Evolutionary conservation across 495 filamentous ascomycete species (phyloP), one percentile per base, ranked within the genome.

Genomic region (Podospora bellae-mahoneyi): DNA sequence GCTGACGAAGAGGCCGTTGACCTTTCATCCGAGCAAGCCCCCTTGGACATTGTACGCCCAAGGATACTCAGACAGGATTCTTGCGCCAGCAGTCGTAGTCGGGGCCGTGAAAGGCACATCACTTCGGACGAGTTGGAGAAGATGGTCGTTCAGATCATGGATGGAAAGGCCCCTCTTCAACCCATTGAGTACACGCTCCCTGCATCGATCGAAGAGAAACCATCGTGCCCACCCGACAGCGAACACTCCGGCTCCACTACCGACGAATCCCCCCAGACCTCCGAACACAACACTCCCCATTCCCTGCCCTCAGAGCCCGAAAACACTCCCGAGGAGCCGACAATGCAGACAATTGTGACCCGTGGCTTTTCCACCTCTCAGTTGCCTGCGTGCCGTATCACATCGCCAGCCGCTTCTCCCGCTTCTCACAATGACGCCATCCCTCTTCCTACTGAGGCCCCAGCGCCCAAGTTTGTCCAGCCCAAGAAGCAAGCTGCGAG

Each of bases 71-170:
- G 87, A 64, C 81, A 84, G 60, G 84, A 86, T 71, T 87, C 85
- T 20, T 84, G 82, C 66, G 79, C 79, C 32, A 84, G 81, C 76
- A 84, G 80, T 66, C 83, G 88, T 57, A 90, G 88, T 71, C 85
- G 89, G 66, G 89, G 90, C 18, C 88, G 86, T 60, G 92, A 97
- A 77, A 91, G 93, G 71, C 95, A 97, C 78, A 96, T 97, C 65
- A 95, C 93, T 0, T 91, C 93, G 1, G 82, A 89, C 68, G 91
- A 92, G 68, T 79, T 97, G 19, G 91, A 96, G 81, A 93, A 93
- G 74, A 95, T 97, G 88, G 91, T 97, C 0, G 85, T 89, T 54
- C 92, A 77, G 60, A 84, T 92, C 66, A 95, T 97, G 74, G 89
- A 94, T 74, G 88, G 93, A 74, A 91, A 91, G 80, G 82, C 83